Conservation (phyloP, 768 basidiomycete genomes). For the Leccinum arenicola region DNA sequence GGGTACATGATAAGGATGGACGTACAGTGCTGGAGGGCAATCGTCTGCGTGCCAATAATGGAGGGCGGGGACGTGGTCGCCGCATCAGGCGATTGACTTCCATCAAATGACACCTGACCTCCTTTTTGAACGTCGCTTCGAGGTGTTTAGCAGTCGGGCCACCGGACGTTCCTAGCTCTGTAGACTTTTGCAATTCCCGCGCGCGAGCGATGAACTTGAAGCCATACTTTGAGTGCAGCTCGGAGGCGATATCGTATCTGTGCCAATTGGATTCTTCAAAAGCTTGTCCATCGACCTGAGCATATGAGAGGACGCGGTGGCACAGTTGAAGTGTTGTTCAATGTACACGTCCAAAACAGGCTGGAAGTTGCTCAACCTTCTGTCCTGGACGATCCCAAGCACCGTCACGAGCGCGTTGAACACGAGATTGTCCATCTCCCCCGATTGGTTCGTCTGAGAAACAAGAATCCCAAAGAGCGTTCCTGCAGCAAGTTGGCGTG, state of each 20-base stretch:
- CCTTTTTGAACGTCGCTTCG: conserved; percentile 80
- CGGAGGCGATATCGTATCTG: conserved; percentile 72
- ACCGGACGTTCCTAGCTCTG: conserved; percentile 74
- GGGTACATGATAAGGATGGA: conserved; percentile 91
- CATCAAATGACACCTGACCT: conserved; percentile 69
- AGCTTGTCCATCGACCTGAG: conserved; percentile 86
- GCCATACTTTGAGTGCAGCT: conserved; percentile 93
- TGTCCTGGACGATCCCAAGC: conserved; percentile 88
- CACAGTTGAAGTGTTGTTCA: conserved; percentile 80
- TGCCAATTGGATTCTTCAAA: conserved; percentile 65
- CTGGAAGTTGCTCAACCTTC: conserved; percentile 93
- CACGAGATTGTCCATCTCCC: conserved; percentile 81
- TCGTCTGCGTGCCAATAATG: conserved; percentile 93
- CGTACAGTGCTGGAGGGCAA: conserved; percentile 90
- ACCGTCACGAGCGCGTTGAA: conserved; percentile 91
- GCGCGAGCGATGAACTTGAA: conserved; percentile 92
- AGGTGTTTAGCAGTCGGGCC: conserved; percentile 84
- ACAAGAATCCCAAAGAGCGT: too few relatives aligned
- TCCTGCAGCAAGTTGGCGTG: too few relatives aligned
- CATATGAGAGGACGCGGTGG: conserved; percentile 79
- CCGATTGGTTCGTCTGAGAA: conserved; percentile 53
- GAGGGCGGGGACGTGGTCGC: conserved; percentile 68
- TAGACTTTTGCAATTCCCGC: conserved; percentile 80
- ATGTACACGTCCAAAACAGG: conserved; percentile 94
- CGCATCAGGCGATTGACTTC: conserved; percentile 88